Percentiles rank a stretch among this genome's conserved stretches.
Conservation (phyloP, 169 alveolate species). For the Perkinsus marinus region DNA sequence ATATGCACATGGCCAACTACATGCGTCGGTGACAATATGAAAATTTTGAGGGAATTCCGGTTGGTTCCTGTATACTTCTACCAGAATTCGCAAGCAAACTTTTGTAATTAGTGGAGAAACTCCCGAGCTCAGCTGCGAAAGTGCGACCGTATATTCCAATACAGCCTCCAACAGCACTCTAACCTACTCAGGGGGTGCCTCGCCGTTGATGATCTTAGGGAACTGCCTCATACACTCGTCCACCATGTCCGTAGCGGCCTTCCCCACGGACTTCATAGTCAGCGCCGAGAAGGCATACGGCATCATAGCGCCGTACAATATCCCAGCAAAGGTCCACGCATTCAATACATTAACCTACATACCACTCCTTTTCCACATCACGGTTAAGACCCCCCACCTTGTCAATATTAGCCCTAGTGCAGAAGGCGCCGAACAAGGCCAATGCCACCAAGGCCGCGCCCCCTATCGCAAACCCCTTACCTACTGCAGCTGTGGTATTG, state of each 20-base stretch:
- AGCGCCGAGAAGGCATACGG: slow-evolving; percentile 55
- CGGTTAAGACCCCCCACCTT: too few relatives aligned
- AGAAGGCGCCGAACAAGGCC: slow-evolving; percentile 57
- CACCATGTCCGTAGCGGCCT: slow-evolving; percentile 54
- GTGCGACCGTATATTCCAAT: too few relatives aligned
- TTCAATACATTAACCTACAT: slow-evolving; percentile 30
- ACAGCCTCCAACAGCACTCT: too few relatives aligned
- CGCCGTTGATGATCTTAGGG: slow-evolving; percentile 26
- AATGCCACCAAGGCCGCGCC: slow-evolving; percentile 58
- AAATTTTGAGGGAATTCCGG: too few relatives aligned
- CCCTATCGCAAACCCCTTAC: slow-evolving; percentile 63
- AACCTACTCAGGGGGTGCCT: slow-evolving; percentile 15
- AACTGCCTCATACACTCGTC: slow-evolving; percentile 52
- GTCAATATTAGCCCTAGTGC: slow-evolving; percentile 33
- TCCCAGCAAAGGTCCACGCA: slow-evolving; percentile 44
- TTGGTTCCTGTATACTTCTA: too few relatives aligned
- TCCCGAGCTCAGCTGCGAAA: too few relatives aligned
- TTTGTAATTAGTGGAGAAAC: too few relatives aligned
- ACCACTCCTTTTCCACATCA: slow-evolving; percentile 2
- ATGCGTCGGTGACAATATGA: too few relatives aligned
- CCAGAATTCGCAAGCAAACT: too few relatives aligned
- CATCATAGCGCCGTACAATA: slow-evolving; percentile 54
- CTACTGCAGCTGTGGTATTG: slow-evolving; percentile 59
- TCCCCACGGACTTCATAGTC: slow-evolving; percentile 60
- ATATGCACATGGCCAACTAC: too few relatives aligned